These are phyloP conservation scores for Zanthoxylum bungeanum DNA, from an alignment of 345 rosid genomes.

Conservation along the genomic window DNA sequence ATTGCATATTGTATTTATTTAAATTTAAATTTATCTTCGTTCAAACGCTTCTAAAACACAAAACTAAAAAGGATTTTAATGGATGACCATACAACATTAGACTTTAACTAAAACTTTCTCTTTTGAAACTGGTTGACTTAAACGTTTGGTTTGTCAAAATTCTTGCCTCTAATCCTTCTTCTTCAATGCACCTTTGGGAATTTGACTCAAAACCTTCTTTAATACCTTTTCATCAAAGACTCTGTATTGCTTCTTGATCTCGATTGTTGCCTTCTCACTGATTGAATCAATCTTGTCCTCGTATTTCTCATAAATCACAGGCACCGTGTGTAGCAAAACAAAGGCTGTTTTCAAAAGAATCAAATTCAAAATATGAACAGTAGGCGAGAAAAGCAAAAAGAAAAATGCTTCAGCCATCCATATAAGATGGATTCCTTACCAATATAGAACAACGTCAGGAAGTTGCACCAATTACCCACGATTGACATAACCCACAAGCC, in stretches of 20 bases:
- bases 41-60: conserved; percentile 2
- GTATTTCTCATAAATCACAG: conserved; percentile 75
- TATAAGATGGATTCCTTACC: conserved; percentile 34
- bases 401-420: background rate
- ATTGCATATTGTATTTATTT: background rate
- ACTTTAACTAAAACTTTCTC: background rate
- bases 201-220: conserved; percentile 70
- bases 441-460: conserved; percentile 68
- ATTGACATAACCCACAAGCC: conserved; percentile 78
- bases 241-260: conserved; percentile 80
- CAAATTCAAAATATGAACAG: background rate
- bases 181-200: conserved; percentile 71
- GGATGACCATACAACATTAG: background rate
- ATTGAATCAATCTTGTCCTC: conserved; percentile 81
- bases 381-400: too few relatives aligned
- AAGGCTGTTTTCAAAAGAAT: conserved; percentile 41
- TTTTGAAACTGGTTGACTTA: too few relatives aligned
- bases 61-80: background rate
- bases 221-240: conserved; percentile 71
- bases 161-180: conserved; percentile 48
- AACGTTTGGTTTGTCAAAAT: background rate
- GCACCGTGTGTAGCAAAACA: conserved; percentile 62
- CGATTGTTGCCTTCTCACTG: conserved; percentile 67
- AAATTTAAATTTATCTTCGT: background rate
- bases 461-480: conserved; percentile 72